phyloP scores from a whole-genome alignment of 371 early-diverging fungal species.

The Rhizomucor pusillus region DNA sequence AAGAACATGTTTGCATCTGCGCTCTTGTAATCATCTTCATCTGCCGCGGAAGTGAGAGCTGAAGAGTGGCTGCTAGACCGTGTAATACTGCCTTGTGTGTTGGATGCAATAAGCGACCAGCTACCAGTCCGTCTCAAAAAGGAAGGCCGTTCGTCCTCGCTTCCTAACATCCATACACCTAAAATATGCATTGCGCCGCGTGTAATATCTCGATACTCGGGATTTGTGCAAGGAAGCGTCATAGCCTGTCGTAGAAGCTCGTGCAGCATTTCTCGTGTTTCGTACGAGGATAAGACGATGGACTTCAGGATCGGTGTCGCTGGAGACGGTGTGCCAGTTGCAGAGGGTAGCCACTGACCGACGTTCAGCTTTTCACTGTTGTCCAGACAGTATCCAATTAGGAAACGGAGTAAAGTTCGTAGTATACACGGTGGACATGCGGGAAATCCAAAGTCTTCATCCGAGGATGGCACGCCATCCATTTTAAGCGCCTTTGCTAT shows the following conservation, averaged over 20 bases:
- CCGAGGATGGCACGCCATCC: slow-evolving; percentile 21
- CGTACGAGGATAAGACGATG: slow-evolving; percentile 62
- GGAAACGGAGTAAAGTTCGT: slow-evolving; percentile 62
- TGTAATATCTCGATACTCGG: slow-evolving; percentile 61
- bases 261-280: slow-evolving; percentile 73
- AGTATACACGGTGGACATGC: slow-evolving; percentile 75
- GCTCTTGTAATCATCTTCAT: slow-evolving; percentile 22
- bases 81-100: slow-evolving; percentile 17
- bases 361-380: slow-evolving; percentile 25
- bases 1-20: slow-evolving; percentile 57
- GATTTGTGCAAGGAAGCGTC: slow-evolving; percentile 53
- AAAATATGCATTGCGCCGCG: slow-evolving; percentile 72
- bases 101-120: slow-evolving; percentile 21
- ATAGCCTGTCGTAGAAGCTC: slow-evolving; percentile 74
- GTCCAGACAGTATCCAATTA: slow-evolving; percentile 62
- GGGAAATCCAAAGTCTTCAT: slow-evolving; percentile 54
- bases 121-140: slow-evolving; percentile 53
- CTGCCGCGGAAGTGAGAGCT: slow-evolving; percentile 15
- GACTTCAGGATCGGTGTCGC: slow-evolving; percentile 69
- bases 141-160: slow-evolving; percentile 65
- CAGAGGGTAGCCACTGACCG: not conserved
- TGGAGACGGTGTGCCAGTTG: slow-evolving; percentile 48
- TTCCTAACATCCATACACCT: slow-evolving; percentile 68
- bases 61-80: slow-evolving; percentile 39
- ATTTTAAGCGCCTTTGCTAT: slow-evolving; percentile 45